Evolutionary conservation across 306 rosid genomes (phyloP).

Genomic region (Leucaena leucocephala): DNA sequence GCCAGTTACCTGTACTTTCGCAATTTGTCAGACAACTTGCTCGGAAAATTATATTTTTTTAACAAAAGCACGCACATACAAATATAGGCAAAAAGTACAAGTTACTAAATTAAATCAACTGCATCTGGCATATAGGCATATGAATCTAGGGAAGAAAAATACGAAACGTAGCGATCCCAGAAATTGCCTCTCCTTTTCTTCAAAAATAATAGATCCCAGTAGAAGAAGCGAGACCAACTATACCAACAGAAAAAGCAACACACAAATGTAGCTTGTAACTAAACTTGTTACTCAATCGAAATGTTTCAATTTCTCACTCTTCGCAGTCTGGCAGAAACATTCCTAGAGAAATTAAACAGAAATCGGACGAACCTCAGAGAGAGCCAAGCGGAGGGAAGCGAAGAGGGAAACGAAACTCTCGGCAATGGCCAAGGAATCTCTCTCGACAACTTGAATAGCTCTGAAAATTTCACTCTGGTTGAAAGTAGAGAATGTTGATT

Average conservation of each 20-base stretch:
- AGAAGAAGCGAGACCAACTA: neutral
- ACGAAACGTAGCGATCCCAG: neutral
- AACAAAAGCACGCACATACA: neutral
- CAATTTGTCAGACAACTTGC: neutral
- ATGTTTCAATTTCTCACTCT: neutral
- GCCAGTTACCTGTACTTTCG: constrained; percentile 50
- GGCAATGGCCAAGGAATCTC: constrained; percentile 76
- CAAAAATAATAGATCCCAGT: neutral
- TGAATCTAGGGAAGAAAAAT: neutral
- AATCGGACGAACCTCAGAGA: constrained; percentile 56
- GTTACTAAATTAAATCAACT: neutral
- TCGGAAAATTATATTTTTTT: neutral
- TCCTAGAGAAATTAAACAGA: neutral
- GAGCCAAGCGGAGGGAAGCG: constrained; percentile 73
- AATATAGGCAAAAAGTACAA: neutral
- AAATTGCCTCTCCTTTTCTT: neutral
- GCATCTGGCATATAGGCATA: neutral
- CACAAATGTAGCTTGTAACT: neutral
- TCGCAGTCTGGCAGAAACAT: constrained; percentile 19
- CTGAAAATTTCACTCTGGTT: constrained; percentile 54
- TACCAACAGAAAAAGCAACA: neutral
- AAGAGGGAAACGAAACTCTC: constrained; percentile 80
- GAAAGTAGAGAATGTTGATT: constrained; percentile 29
- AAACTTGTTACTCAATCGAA: neutral
- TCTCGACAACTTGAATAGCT: constrained; percentile 76